phyloP scores from a whole-genome alignment of 2,329 filamentous ascomycete genomes.

The Sclerotinia nivalis region DNA sequence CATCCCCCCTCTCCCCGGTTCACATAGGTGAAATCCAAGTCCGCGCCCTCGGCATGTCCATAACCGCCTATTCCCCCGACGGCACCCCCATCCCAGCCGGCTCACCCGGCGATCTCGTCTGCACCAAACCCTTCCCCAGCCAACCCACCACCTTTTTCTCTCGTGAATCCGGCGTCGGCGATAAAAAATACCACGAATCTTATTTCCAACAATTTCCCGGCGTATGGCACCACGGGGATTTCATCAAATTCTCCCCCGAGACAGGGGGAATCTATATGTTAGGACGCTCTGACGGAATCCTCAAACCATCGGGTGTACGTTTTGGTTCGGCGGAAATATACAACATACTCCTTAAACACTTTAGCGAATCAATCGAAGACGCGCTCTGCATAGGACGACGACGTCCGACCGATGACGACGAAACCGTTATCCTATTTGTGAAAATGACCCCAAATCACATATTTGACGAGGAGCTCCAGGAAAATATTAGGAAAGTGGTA shows the following conservation, averaged over 20 bases:
- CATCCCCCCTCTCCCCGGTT: conserved; percentile 74
- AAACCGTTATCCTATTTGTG: conserved; percentile 74
- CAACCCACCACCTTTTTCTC: conserved; percentile 86
- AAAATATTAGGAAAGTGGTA: conserved; percentile 66
- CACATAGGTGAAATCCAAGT: conserved; percentile 75
- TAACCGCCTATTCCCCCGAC: conserved; percentile 59
- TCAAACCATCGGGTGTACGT: conserved; percentile 88
- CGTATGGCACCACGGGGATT: conserved; percentile 95
- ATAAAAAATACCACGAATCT: conserved; percentile 72
- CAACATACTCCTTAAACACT: conserved; percentile 85
- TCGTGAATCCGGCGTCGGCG: conserved; percentile 50
- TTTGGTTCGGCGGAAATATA: conserved; percentile 97
- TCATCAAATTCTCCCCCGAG: conserved; percentile 67
- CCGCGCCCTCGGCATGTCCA: conserved; percentile 77
- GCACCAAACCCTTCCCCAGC: conserved; percentile 81
- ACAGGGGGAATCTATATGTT: conserved; percentile 88
- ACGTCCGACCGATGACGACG: conserved; percentile 44
- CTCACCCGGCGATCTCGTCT: conserved; percentile 86
- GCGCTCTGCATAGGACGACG: conserved; percentile 83
- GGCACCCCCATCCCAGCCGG: conserved; percentile 46
- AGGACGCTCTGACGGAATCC: conserved; percentile 84
- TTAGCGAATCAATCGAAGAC: conserved; percentile 76
- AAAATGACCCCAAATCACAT: conserved; percentile 57
- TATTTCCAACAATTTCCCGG: conserved; percentile 84
- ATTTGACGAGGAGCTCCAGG: conserved; percentile 62